Evolutionary conservation across 306 rosid species (phyloP).

Genomic region (Coriaria nepalensis): DNA sequence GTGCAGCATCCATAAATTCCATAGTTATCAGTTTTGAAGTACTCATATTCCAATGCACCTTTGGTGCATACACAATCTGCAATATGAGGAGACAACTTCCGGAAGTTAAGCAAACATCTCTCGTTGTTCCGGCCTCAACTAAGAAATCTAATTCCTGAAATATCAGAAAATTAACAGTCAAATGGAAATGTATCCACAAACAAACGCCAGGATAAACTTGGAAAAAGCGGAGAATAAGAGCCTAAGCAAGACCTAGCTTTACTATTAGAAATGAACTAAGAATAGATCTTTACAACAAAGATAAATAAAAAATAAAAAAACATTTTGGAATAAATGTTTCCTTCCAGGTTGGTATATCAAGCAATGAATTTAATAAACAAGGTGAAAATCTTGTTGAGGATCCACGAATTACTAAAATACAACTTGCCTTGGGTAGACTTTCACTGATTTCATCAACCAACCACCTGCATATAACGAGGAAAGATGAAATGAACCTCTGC

Average conservation of each 20-base stretch:
- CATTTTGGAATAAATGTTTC: too few species aligned
- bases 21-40: conserved; percentile 81
- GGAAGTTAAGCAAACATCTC: conserved; percentile 80
- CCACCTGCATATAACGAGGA: conserved; percentile 52
- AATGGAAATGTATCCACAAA: neutral
- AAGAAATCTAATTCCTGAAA: conserved; percentile 80
- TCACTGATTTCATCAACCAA: conserved; percentile 79
- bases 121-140: conserved; percentile 78
- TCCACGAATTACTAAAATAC: neutral
- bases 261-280: too few species aligned
- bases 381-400: too few species aligned
- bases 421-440: conserved; percentile 77
- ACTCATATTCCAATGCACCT: conserved; percentile 72
- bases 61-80: conserved; percentile 77
- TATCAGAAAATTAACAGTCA: conserved; percentile 6
- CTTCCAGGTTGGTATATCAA: too few species aligned
- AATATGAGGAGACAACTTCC: conserved; percentile 74
- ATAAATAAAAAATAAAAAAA: too few species aligned
- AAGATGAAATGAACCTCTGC: too few species aligned
- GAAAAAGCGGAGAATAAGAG: too few species aligned
- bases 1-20: conserved; percentile 88
- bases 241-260: too few species aligned
- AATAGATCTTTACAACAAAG: too few species aligned
- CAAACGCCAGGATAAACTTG: too few species aligned
- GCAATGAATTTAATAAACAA: too few species aligned